phyloP scores from a whole-genome alignment of 2,329 filamentous ascomycete genomes.

The Pseudogymnoascus sp. region DNA sequence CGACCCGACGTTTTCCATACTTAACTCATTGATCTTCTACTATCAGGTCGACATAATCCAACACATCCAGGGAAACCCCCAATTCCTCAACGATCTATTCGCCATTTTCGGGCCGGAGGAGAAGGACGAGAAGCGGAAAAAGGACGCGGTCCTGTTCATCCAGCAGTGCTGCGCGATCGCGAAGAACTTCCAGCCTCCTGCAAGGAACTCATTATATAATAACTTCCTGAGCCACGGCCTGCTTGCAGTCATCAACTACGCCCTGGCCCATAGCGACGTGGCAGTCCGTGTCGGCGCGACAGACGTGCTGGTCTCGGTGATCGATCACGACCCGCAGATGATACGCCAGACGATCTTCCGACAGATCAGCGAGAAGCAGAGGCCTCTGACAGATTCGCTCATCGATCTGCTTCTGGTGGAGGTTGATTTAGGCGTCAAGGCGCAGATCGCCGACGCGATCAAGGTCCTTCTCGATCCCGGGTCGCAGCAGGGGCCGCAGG shows the following conservation, averaged over 20 bases:
- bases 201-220: conserved; percentile 72
- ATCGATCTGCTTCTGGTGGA: conserved; percentile 89
- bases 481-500: conserved; percentile 49
- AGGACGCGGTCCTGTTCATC: conserved; percentile 91
- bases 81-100: conserved; percentile 79
- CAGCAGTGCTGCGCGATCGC: conserved; percentile 92
- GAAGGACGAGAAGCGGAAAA: conserved; percentile 63
- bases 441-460: conserved; percentile 88
- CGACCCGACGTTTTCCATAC: conserved; percentile 92
- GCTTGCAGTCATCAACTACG: conserved; percentile 83
- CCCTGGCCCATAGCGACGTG: conserved; percentile 75
- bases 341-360: conserved; percentile 89
- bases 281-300: conserved; percentile 84
- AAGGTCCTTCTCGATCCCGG: conserved; percentile 81
- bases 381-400: conserved; percentile 79
- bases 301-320: conserved; percentile 85
- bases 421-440: conserved; percentile 87
- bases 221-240: conserved; percentile 86
- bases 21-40: conserved; percentile 98
- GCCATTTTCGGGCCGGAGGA: conserved; percentile 66
- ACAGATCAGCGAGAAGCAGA: conserved; percentile 77
- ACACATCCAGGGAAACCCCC: conserved; percentile 74
- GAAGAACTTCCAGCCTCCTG: conserved; percentile 83
- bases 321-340: conserved; percentile 92
- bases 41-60: conserved; percentile 97